These are phyloP conservation scores for Rusavskia elegans DNA, from an alignment of 495 filamentous ascomycete genomes.

Conservation along the genomic window DNA sequence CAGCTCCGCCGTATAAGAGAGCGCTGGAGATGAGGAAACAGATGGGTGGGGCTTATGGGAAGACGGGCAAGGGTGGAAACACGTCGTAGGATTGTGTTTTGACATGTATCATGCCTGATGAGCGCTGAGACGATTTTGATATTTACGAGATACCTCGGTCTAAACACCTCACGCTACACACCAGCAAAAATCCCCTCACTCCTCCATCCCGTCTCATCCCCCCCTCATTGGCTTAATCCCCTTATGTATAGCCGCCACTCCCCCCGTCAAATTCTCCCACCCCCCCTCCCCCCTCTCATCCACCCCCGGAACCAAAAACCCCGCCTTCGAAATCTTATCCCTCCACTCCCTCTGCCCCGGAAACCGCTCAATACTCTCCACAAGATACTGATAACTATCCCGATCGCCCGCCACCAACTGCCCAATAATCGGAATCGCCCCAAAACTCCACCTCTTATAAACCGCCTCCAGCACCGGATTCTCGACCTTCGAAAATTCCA, in stretches of 20 bases:
- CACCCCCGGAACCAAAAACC: conserved; percentile 50
- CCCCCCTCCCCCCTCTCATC: conserved; percentile 21
- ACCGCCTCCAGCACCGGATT: conserved; percentile 52
- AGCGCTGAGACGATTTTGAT: too few relatives aligned
- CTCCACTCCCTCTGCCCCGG: conserved; percentile 71
- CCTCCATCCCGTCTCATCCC: not conserved
- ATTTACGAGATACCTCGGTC: too few relatives aligned
- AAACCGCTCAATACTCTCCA: conserved; percentile 93
- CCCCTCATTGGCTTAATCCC: conserved; percentile 67
- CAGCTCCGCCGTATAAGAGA: conserved; percentile 83
- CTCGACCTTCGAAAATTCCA: conserved; percentile 82
- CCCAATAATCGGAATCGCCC: conserved; percentile 84
- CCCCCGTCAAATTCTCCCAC: conserved; percentile 77
- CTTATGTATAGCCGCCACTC: conserved; percentile 91
- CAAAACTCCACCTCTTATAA: conserved; percentile 94
- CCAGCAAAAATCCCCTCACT: too few relatives aligned
- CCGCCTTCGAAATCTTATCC: conserved; percentile 76
- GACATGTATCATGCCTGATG: not conserved
- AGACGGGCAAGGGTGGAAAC: conserved; percentile 32
- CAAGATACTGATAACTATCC: conserved; percentile 94
- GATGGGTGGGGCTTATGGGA: conserved; percentile 67
- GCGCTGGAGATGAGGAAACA: conserved; percentile 73
- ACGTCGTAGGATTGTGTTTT: not conserved
- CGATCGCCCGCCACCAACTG: conserved; percentile 89
- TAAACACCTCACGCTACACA: too few relatives aligned